Evolutionary conservation across 2,329 filamentous ascomycete genomes (phyloP), one percentile per base, ranked within the genome.

Genomic region (Geosmithia putterillii): DNA sequence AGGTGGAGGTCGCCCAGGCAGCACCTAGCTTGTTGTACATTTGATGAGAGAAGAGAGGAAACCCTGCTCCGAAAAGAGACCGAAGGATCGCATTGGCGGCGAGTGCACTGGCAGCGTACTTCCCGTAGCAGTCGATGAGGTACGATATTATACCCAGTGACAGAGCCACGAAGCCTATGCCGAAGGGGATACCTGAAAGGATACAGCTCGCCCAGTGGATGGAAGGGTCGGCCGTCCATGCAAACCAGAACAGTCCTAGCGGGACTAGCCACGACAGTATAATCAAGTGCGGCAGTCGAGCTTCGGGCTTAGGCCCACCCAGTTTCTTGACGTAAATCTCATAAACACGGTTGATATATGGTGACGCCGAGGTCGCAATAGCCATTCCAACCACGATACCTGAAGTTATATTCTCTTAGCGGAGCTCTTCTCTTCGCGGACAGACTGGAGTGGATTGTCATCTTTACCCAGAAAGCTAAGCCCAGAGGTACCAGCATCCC

Each of bases 91-190:
- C 67, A 57, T 78, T 83, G 38, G 80, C 81, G 2, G 82, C 82
- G 9, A 86, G 64, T 0, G 79, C 80, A 0, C 76, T 82, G 1
- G 82, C 82, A 0, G 84, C 82, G 50, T 79, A 87, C 52, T 86
- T 79, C 39, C 76, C 76, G 58, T 84, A 76, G 2, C 73, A 58
- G 53, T 82, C 79, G 48, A 82, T 73, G 8, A 82, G 67, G 59
- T 81, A 83, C 57, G 73, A 77, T 51, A 74, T 67, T 25, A 75
- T 58, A 14, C 63, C 64, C 17, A 81, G 58, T 62, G 83, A 83
- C 34, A 83, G 73, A 22, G 79, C 59, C 2, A 81, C 72, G 43
- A 67, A 52, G 14, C 67, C 75, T 54, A 67, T 57, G 47, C 78
- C 75, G 46, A 79, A 62, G 44, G 64, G 62, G 3, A 60, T 53